Percentiles rank a stretch among this genome's conserved stretches.
Conservation (phyloP, 2,329 filamentous ascomycete species). For the Pseudocercospora fuligena region DNA sequence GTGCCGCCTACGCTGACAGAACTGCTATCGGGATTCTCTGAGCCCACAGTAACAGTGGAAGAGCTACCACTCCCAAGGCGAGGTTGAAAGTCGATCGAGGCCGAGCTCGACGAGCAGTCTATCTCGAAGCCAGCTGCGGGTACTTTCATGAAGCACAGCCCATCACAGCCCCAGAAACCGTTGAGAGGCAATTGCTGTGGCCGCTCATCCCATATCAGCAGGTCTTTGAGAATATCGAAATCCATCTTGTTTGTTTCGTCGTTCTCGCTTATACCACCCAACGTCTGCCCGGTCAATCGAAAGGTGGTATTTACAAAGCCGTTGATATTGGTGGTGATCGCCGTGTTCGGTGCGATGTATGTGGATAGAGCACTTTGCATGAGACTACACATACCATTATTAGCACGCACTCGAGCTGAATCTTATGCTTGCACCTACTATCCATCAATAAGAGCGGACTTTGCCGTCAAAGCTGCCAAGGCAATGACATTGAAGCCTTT, state of each 20-base stretch:
- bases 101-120: conserved; percentile 19
- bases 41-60: not conserved
- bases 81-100: not conserved
- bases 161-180: conserved; percentile 20
- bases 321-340: not conserved
- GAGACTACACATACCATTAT: not conserved
- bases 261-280: not conserved
- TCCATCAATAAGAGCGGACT: conserved; percentile 11
- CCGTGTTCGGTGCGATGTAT: conserved; percentile 6
- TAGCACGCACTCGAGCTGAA: not conserved
- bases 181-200: not conserved
- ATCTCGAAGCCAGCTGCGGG: conserved; percentile 27
- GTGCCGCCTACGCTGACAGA: conserved; percentile 8
- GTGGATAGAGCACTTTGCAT: conserved; percentile 10
- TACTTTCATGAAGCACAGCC: conserved; percentile 19
- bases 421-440: conserved; percentile 6
- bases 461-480: conserved; percentile 31
- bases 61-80: not conserved
- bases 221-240: conserved; percentile 1
- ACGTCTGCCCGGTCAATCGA: not conserved
- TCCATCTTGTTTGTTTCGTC: not conserved
- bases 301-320: conserved; percentile 10
- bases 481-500: conserved; percentile 36
- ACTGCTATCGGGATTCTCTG: not conserved
- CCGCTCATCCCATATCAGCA: conserved; percentile 2